Base-by-base conservation (phyloP, 345 rosid genomes). In the Noccaea bulbosa region DNA sequence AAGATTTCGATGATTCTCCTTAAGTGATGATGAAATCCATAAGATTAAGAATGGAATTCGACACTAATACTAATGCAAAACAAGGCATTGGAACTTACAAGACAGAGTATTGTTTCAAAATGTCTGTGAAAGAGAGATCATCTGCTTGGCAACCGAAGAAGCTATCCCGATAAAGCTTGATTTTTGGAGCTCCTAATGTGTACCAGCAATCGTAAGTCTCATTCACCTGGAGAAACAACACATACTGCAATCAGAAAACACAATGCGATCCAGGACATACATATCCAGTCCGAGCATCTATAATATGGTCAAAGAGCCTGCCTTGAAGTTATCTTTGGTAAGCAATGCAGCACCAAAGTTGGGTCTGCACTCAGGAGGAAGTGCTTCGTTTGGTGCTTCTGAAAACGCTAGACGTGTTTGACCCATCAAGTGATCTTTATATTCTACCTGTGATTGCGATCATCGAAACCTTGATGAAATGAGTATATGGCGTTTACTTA, bases 181-280 rank as follows among this genome's bases (percentile, higher is more conserved):
- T 87, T 78, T 81, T 85, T 38, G 91, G 83, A 65, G 78, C 54
- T 22, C 88, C 88, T 43, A 84, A 52, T 16, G 84, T 73, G 65
- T 89, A 91, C 98, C 96, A 93, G 85, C 96, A 91, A 71, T 86
- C 89, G 58, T 91, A 93, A 67, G 98, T 93, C 77, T 85, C 79
- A 71, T 93, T 93, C 30, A 93, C 90, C 97, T 91, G 81, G 14
- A 71, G 15, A 52, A 51, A 43, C 53, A 57, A 24, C 52, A 16
- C 0, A 48, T 1, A 46, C 6, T 7, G 39, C 38, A 40, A 56
- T 65, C 47, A 9, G 2, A 71, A 71, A 51, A 52, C 57, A 61
- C 48, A 64, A 32, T 7, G 22, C 33, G 27, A 35, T 32, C 14
- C 47, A 33, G 7, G 43, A 58, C 46, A 58, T 14, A 40, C 0